Evolutionary conservation across 306 rosid genomes (phyloP).

Genomic region (Casuarina glauca): DNA sequence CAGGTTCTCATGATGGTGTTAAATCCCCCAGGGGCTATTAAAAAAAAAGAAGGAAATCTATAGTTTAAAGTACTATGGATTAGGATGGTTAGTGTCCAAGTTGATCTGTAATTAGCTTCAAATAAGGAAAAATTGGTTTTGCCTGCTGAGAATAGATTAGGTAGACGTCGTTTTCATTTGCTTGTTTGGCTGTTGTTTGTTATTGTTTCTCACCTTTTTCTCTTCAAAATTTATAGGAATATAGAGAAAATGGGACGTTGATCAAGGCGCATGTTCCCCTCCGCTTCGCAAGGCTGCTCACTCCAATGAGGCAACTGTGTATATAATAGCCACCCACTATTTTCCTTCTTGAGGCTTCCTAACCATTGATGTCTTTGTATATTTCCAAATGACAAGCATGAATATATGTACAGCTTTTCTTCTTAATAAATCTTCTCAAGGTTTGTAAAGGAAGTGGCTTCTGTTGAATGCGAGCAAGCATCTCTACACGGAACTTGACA

Average conservation of each 20-base stretch:
- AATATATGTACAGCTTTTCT: slow-evolving; percentile 20
- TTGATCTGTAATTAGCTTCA: neutral
- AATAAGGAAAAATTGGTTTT: neutral
- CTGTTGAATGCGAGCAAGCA: no score
- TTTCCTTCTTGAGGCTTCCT: slow-evolving; percentile 13
- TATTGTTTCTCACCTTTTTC: slow-evolving; percentile 17
- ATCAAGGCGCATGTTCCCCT: slow-evolving; percentile 92
- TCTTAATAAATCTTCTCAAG: neutral
- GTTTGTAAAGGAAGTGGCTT: neutral
- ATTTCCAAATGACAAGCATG: neutral
- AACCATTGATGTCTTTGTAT: neutral
- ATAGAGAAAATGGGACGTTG: slow-evolving; percentile 80
- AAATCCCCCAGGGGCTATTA: neutral
- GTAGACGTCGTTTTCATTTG: neutral
- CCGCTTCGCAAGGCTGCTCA: slow-evolving; percentile 87
- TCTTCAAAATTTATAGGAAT: slow-evolving; percentile 53
- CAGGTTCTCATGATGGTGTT: neutral
- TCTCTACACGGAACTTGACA: no score
- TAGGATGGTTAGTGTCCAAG: neutral
- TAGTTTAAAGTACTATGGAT: neutral
- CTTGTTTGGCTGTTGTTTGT: slow-evolving; percentile 8
- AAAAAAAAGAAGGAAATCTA: neutral
- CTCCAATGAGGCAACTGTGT: slow-evolving; percentile 87
- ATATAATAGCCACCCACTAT: slow-evolving; percentile 13
- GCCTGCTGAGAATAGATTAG: neutral